A percentile compares a stretch with the other conserved stretches of the same genome.
These are phyloP conservation scores for Pseudozyma sp. DNA, from an alignment of 1,284 basidiomycete species.

Conservation along the genomic window DNA sequence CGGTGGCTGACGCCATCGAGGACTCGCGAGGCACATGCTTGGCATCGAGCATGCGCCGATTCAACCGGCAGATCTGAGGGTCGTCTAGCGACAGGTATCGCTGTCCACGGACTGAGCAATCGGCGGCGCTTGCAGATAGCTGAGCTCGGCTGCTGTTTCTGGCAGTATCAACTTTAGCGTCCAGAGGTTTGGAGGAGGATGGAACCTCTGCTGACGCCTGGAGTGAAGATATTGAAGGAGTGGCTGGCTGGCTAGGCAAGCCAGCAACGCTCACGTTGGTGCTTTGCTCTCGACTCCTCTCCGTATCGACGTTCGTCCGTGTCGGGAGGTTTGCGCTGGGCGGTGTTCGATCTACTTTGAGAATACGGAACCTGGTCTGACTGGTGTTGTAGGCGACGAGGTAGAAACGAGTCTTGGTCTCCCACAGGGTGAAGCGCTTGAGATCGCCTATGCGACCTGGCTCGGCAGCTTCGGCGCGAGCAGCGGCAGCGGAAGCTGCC, in stretches of 20 bases:
- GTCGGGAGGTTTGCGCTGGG: slow-evolving; percentile 31
- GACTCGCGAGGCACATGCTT: slow-evolving; percentile 32
- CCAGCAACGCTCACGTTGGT: not conserved
- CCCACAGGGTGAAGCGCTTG: slow-evolving; percentile 66
- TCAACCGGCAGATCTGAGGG: slow-evolving; percentile 43
- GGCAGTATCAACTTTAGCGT: slow-evolving; percentile 8
- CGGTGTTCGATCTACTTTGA: slow-evolving; percentile 64
- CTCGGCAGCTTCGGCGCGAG: slow-evolving; percentile 46
- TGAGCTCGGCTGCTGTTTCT: slow-evolving; percentile 3
- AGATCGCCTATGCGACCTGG: slow-evolving; percentile 56
- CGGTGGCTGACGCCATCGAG: not conserved
- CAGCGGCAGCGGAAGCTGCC: slow-evolving; percentile 44
- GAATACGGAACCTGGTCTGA: slow-evolving; percentile 63
- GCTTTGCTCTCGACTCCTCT: slow-evolving; percentile 10
- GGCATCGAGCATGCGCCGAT: slow-evolving; percentile 40
- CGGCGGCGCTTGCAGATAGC: slow-evolving; percentile 2
- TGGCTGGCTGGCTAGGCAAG: not conserved
- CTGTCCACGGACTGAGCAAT: slow-evolving; percentile 49
- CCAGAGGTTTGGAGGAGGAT: slow-evolving; percentile 2
- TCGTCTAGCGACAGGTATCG: slow-evolving; percentile 46
- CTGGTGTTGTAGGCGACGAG: slow-evolving; percentile 64
- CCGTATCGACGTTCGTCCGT: slow-evolving; percentile 7
- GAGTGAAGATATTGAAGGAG: not conserved
- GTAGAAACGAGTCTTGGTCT: slow-evolving; percentile 66
- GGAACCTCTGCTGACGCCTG: not conserved